Conservation (phyloP, 164 flowering plant genomes). For the Tinospora cordifolia region DNA sequence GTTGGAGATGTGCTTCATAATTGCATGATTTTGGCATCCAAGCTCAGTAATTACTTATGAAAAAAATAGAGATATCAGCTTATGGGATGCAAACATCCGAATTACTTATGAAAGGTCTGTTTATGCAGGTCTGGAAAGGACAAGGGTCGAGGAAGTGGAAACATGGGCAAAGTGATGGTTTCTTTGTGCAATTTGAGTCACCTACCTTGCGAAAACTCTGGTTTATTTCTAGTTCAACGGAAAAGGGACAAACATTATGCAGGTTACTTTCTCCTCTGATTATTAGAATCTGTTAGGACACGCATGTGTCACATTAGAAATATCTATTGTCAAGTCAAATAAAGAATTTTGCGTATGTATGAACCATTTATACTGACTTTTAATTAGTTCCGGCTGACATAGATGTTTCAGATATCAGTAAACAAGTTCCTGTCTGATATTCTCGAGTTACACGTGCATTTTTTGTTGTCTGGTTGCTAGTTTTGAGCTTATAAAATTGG, state of each 20-base stretch:
- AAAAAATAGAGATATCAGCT: not conserved
- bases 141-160: slow-evolving; percentile 95
- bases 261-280: slow-evolving; percentile 38
- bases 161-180: slow-evolving; percentile 82
- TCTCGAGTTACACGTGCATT: not conserved
- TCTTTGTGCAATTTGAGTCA: slow-evolving; percentile 85
- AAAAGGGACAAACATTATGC: slow-evolving; percentile 70
- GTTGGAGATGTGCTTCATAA: not conserved
- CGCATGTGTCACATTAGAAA: not conserved
- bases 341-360: not conserved
- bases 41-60: not conserved
- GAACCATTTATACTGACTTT: not conserved
- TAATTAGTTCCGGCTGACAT: not conserved
- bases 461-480: not conserved
- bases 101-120: not conserved
- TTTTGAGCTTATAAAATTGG: not conserved
- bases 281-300: not conserved
- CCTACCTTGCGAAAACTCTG: slow-evolving; percentile 63
- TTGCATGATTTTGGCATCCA: not conserved
- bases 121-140: slow-evolving; percentile 90
- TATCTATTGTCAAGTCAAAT: not conserved
- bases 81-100: not conserved
- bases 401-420: slow-evolving; percentile 1
- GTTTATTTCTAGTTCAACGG: slow-evolving; percentile 77
- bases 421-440: too few species aligned